Percentiles rank a stretch among this genome's conserved stretches.
Evolutionary conservation across 441 rosid species (phyloP).

Genomic region (Capsella rubella): DNA sequence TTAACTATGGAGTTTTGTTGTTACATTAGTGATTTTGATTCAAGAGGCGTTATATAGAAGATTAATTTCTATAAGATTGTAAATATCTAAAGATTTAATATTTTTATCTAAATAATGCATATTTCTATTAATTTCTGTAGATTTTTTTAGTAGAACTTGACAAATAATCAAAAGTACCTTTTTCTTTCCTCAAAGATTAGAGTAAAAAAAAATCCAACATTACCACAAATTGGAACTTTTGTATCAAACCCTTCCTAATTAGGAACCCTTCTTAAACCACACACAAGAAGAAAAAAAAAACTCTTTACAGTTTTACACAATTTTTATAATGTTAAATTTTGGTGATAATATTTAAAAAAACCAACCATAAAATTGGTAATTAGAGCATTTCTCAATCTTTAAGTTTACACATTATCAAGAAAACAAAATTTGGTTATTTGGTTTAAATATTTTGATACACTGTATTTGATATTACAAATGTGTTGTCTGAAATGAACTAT

Average conservation of each 20-base stretch:
- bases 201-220: neutral
- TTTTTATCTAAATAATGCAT: slow-evolving; percentile 2
- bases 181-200: neutral
- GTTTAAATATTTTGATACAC: no score
- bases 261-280: neutral
- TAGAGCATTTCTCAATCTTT: neutral
- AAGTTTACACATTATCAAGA: neutral
- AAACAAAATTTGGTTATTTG: neutral
- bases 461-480: neutral
- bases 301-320: neutral
- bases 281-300: neutral
- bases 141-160: slow-evolving; percentile 3
- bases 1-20: neutral
- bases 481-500: neutral
- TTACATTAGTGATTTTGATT: neutral
- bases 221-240: neutral
- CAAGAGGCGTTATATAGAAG: neutral
- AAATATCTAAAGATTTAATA: slow-evolving; percentile 1
- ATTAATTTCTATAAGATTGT: neutral
- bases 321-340: neutral
- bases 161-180: neutral
- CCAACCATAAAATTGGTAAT: neutral
- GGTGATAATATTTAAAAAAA: neutral
- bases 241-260: neutral
- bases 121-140: slow-evolving; percentile 1